Evolutionary conservation across 208 protist genomes (phyloP), one percentile per base, ranked within the genome.

Genomic region (Acanthamoeba rhysodes): DNA sequence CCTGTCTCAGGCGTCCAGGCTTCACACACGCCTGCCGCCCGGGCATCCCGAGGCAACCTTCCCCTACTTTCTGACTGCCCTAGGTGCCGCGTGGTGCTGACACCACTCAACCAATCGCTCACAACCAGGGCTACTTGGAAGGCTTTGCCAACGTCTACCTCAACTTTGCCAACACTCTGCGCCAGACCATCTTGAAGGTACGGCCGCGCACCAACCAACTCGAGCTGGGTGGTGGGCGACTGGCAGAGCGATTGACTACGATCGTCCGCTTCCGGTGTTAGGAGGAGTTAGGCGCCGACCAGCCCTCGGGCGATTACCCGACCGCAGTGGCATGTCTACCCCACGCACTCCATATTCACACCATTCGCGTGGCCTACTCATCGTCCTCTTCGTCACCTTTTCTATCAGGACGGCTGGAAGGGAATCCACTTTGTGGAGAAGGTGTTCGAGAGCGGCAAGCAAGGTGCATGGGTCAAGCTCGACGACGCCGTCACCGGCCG

Each of bases 101-200:
- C 62, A 22, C n/a, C n/a, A n/a, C 0, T 12, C n/a, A 29, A 70
- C 62, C n/a, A 70, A 70, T 9, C 62, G 9, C 2, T 9, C 20
- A 70, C n/a, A 70, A 22, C n/a, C 66, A 74, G 66, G 70, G 70
- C 70, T 78, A 78, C 29, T 22, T 78, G 70, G 70, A 78, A 14
- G 70, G 14, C 37, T 78, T 78, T 45, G 70, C 70, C 70, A 78
- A 78, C 70, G 70, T 78, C 34, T 78, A 78, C 37, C 70, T 78
- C 70, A 78, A 78, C 70, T 78, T 78, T 78, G 70, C 70, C 14
- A 78, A 78, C 37, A 45, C 70, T 27, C 16, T 78, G 9, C 70
- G 70, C 70, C 4, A 24, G 34, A 34, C 34, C 29, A 22, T 48
- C 16, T 14, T 48, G 18, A 78, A 78, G 70, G 62, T 70, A 70